Evolutionary conservation across 2,329 filamentous ascomycete species (phyloP).

Genomic region (Paecilomyces niveus): DNA sequence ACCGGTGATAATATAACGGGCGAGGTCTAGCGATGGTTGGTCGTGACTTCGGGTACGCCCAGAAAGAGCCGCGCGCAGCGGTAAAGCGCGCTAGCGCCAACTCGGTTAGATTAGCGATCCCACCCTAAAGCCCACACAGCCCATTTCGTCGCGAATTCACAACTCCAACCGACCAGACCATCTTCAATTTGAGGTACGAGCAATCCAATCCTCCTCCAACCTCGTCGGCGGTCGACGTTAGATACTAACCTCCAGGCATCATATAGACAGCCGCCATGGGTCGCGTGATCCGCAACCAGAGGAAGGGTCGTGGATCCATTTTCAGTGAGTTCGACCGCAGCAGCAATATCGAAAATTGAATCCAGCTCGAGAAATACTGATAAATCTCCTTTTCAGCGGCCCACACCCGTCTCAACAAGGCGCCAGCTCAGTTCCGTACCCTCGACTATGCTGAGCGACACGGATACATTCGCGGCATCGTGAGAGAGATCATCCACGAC

Average conservation of each 20-base stretch:
- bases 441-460: conserved; percentile 96
- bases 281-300: conserved; percentile 72
- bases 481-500: conserved; percentile 99
- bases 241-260: conserved; percentile 28
- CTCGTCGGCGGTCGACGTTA: conserved; percentile 19
- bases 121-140: conserved; percentile 41
- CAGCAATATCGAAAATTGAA: conserved; percentile 14
- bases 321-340: conserved; percentile 56
- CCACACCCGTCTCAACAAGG: conserved; percentile 90
- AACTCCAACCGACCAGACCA: conserved; percentile 35
- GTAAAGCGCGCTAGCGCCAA: conserved; percentile 22
- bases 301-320: conserved; percentile 70
- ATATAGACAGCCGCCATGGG: conserved; percentile 47
- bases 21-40: background rate
- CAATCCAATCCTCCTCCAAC: conserved; percentile 18
- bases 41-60: background rate
- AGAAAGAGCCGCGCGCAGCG: conserved; percentile 5
- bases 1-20: background rate
- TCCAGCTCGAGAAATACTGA: conserved; percentile 20
- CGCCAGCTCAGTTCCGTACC: conserved; percentile 87
- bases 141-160: conserved; percentile 33
- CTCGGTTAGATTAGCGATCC: conserved; percentile 39
- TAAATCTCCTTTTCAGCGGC: conserved; percentile 48
- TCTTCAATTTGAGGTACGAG: conserved; percentile 39
- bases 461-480: conserved; percentile 94